These are phyloP conservation scores for Pinus taeda DNA, from an alignment of 75 land plant genomes.

Conservation along the genomic window DNA sequence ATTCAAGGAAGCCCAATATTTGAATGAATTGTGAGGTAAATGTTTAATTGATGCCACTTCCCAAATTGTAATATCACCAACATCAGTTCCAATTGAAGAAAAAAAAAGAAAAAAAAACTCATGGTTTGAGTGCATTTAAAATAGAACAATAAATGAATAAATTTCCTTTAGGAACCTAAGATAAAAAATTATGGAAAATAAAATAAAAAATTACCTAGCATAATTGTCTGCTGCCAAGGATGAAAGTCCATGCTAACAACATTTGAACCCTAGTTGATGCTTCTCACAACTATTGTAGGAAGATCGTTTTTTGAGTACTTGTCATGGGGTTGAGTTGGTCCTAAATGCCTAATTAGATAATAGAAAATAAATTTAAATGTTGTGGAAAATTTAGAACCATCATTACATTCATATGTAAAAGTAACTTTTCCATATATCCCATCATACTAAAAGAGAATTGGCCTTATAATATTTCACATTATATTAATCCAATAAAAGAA, in stretches of 20 bases:
- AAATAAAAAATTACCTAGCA: conserved; percentile 12
- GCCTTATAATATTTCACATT: too few species aligned
- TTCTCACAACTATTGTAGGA: conserved; percentile 58
- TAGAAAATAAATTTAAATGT: neutral
- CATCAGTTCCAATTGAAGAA: conserved; percentile 54
- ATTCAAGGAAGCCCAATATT: conserved; percentile 76
- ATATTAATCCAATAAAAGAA: too few species aligned
- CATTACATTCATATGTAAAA: too few species aligned
- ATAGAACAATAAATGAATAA: neutral
- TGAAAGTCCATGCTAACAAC: conserved; percentile 94
- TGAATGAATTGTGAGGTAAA: conserved; percentile 59
- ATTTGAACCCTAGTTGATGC: conserved; percentile 69
- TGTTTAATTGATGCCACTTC: conserved; percentile 74
- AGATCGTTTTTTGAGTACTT: conserved; percentile 64
- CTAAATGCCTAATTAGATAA: neutral
- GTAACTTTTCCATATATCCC: too few species aligned
- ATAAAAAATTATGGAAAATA: neutral
- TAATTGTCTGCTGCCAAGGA: conserved; percentile 14
- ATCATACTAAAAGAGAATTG: too few species aligned
- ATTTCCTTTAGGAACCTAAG: neutral
- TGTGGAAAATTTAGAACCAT: too few species aligned
- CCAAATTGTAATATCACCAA: conserved; percentile 86
- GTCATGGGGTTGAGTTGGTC: neutral
- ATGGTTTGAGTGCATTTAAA: neutral
- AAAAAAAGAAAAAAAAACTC: too few species aligned